Base-by-base conservation (phyloP, 768 basidiomycete species). In the Mycena olivaceomarginata region DNA sequence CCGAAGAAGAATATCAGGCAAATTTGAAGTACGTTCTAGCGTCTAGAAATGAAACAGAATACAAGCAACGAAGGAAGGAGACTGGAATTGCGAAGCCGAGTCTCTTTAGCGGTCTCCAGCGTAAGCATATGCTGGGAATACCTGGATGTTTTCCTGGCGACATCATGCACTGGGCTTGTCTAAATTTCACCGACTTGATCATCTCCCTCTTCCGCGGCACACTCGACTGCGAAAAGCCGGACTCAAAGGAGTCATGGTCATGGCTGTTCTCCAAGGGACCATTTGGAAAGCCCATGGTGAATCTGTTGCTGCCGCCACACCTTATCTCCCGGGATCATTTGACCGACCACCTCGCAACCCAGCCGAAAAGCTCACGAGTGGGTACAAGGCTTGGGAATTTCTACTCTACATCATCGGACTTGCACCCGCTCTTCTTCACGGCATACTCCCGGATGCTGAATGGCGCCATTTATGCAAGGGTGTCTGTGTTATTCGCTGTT, bases 121-220 rank as follows among this genome's bases (percentile, higher is more conserved):
- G 25, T 0, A 25, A 53, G 5, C 67, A 69, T 9, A 72, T 62
- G 13, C 69, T 84, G 12, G 67, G 68, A 1, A 57, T 85, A 20
- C 84, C 86, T 12, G 22, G 37, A 0, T 77, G 77, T 22, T 85
- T 84, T 72, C 60, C 79, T n/a, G 71, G 70, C 2, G 85, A 87
- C 56, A 62, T 81, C 16, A 85, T 86, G 85, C 86, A 87, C 76
- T 80, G 82, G 22, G 57, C 66, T 2, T 40, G 75, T 15, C 70
- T 86, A n/a, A 87, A 86, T 76, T 40, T 82, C 2, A 56, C 83
- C 4, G 85, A 87, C 22, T 76, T 84, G 13, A 40, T 82, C n/a
- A 20, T 84, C 39, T 37, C 56, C 2, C 81, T 85, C 0, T 84
- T 82, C 80, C 82, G 82, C 18, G 78, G 81, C 7, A 68, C 67